Conservation (phyloP, 139 green algal species). For the Chlorella sp. region DNA sequence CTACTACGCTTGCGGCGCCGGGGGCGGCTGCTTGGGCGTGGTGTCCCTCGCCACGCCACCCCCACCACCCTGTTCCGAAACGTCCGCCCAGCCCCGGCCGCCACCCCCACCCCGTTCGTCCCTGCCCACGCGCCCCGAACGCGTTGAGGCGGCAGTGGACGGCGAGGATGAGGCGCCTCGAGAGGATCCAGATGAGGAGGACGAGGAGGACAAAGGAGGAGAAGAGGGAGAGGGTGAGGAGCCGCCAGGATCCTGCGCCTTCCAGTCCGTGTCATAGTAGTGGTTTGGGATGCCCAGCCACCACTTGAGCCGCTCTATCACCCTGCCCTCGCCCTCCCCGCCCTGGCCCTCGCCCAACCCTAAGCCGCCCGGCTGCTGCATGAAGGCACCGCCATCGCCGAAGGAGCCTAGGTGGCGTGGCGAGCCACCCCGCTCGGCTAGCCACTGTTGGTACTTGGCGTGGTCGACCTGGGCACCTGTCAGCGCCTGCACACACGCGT, state of each 20-base stretch:
- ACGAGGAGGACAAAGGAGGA: too few relatives aligned
- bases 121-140: not conserved
- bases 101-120: not conserved
- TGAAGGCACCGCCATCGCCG: too few relatives aligned
- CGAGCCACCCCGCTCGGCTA: constrained; percentile 15
- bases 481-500: constrained; percentile 40
- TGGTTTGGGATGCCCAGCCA: constrained; percentile 69
- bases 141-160: too few relatives aligned
- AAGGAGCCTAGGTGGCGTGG: too few relatives aligned
- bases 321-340: not conserved
- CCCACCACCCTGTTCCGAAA: too few relatives aligned
- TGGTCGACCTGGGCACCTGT: constrained; percentile 39
- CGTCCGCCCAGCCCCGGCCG: not conserved
- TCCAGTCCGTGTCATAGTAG: constrained; percentile 35
- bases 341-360: not conserved
- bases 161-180: too few relatives aligned
- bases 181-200: too few relatives aligned
- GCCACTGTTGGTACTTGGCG: constrained; percentile 28
- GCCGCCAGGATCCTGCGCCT: not conserved
- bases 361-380: too few relatives aligned
- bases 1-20: too few relatives aligned
- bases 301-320: constrained; percentile 65
- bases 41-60: too few relatives aligned
- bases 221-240: too few relatives aligned
- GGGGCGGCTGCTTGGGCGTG: too few relatives aligned